Conservation (phyloP, 2,329 filamentous ascomycete species). For the Diplocarpon mali region DNA sequence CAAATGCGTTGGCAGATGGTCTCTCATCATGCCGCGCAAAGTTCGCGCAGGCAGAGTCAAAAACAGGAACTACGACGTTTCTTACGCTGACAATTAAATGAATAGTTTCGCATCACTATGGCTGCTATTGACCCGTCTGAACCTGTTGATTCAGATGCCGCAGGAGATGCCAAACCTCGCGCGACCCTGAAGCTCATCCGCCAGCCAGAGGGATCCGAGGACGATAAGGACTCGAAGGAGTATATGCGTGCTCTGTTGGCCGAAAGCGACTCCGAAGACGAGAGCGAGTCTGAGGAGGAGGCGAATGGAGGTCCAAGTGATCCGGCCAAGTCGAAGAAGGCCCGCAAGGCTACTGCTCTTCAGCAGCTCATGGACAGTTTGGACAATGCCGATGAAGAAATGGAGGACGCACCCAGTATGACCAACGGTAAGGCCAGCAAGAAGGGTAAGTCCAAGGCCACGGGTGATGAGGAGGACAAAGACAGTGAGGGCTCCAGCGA, state of each 20-base stretch:
- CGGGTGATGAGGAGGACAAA: conserved; percentile 34
- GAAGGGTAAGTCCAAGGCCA: conserved; percentile 63
- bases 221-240: conserved; percentile 57
- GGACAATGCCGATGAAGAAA: conserved; percentile 53
- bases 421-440: conserved; percentile 47
- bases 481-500: conserved; percentile 49
- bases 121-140: conserved; percentile 90
- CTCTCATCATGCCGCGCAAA: not conserved
- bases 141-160: conserved; percentile 53
- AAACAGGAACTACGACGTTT: not conserved
- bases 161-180: conserved; percentile 55
- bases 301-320: conserved; percentile 85
- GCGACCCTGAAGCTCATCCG: conserved; percentile 89
- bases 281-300: conserved; percentile 55
- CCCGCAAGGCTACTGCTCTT: conserved; percentile 64
- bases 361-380: conserved; percentile 67
- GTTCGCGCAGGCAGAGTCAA: not conserved
- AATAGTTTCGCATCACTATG: conserved; percentile 94
- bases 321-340: conserved; percentile 79
- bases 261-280: conserved; percentile 37
- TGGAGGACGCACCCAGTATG: conserved; percentile 59
- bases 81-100: conserved; percentile 10
- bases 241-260: conserved; percentile 46
- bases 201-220: conserved; percentile 49
- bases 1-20: not conserved